phyloP scores from a whole-genome alignment of 768 basidiomycete genomes.

The Russula earlei region DNA sequence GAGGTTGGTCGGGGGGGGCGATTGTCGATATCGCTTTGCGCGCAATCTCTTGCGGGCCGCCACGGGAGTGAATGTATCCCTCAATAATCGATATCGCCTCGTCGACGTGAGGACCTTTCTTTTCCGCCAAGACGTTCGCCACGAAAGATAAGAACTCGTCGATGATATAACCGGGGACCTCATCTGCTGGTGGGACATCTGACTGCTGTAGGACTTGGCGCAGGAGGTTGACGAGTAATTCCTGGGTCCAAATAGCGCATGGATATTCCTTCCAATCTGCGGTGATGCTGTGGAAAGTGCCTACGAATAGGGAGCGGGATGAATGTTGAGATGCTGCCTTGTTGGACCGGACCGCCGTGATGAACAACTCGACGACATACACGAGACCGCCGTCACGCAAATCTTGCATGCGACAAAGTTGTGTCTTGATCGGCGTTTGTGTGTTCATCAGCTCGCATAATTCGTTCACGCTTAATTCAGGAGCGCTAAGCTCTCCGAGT shows the following conservation, averaged over 20 bases:
- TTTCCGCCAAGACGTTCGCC: background rate
- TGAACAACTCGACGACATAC: constrained; percentile 10
- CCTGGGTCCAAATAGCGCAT: background rate
- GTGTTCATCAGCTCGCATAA: background rate
- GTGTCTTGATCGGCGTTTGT: background rate
- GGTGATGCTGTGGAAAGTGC: constrained; percentile 6
- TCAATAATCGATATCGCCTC: background rate
- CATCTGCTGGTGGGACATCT: background rate
- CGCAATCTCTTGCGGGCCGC: background rate
- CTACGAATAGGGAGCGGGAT: constrained; percentile 6
- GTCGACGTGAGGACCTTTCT: background rate
- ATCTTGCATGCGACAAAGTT: constrained; percentile 15
- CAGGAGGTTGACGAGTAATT: constrained; percentile 23
- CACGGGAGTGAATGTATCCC: background rate
- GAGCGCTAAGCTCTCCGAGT: constrained; percentile 4
- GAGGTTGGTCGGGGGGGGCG: too few relatives aligned
- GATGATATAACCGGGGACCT: background rate
- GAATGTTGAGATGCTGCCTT: background rate
- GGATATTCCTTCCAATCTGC: constrained; percentile 1
- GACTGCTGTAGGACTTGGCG: constrained; percentile 22
- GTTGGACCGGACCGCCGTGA: constrained; percentile 1
- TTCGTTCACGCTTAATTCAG: background rate
- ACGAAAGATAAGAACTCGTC: background rate
- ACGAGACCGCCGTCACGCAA: constrained; percentile 10
- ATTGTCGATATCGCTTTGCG: background rate